These are phyloP conservation scores for Trichomonas vaginalis DNA, from an alignment of 208 protist species.

Conservation along the genomic window DNA sequence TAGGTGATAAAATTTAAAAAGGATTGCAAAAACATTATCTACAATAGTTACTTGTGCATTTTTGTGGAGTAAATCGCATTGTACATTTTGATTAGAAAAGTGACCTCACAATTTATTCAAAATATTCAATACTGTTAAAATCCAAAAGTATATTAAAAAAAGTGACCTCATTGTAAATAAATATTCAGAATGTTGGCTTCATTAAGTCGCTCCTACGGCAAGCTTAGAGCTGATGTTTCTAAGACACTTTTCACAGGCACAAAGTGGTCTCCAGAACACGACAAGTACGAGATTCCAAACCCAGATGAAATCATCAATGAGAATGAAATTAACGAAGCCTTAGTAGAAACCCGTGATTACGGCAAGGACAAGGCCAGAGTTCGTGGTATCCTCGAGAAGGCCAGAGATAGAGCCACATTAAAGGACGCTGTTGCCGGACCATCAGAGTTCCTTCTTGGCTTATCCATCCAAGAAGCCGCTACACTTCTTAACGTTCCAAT, in stretches of 20 bases:
- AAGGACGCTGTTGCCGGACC: not conserved
- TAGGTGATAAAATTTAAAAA: too few species aligned
- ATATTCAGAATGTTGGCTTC: not conserved
- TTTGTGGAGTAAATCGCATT: too few species aligned
- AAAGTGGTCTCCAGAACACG: not conserved
- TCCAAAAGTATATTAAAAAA: too few species aligned
- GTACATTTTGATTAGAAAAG: too few species aligned
- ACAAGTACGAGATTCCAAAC: not conserved
- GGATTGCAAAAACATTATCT: too few species aligned
- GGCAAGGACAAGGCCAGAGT: not conserved
- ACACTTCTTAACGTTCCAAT: constrained; percentile 33
- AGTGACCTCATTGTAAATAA: too few species aligned
- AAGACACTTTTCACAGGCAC: not conserved
- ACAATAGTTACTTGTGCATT: too few species aligned
- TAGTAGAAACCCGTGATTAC: not conserved
- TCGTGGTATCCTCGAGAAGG: not conserved
- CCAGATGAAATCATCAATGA: not conserved
- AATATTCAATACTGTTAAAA: too few species aligned
- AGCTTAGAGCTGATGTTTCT: not conserved
- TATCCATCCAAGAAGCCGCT: constrained; percentile 29
- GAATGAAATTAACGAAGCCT: not conserved
- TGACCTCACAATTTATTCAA: too few species aligned
- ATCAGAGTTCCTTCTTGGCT: constrained; percentile 32
- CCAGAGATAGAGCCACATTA: not conserved
- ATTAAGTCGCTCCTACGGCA: not conserved